phyloP scores from a whole-genome alignment of 1,284 basidiomycete species.

The Mycena sp. region DNA sequence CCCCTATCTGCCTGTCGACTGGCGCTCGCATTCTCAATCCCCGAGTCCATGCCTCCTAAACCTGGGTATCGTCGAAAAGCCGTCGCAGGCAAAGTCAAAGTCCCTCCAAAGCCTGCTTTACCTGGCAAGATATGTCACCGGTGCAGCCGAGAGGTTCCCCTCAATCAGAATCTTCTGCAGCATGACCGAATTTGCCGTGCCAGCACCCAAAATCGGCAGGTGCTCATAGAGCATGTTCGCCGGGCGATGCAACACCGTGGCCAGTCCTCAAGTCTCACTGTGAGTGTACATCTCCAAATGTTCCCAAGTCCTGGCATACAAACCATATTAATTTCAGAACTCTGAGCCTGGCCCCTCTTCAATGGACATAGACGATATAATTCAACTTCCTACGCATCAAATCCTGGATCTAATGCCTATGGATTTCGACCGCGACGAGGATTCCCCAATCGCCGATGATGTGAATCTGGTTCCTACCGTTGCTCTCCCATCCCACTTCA shows the following conservation, averaged over 20 bases:
- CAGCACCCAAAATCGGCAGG: background rate
- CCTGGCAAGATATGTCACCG: too few relatives aligned
- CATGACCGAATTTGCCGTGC: constrained; percentile 5
- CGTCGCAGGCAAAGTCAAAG: background rate
- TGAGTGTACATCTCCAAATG: background rate
- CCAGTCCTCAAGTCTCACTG: background rate
- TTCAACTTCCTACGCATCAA: constrained; percentile 2
- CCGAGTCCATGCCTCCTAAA: constrained; percentile 5
- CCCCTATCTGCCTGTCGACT: background rate
- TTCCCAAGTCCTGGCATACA: background rate
- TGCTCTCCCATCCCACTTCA: constrained; percentile 18
- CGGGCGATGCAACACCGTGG: background rate
- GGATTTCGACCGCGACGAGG: background rate
- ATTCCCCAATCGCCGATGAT: background rate
- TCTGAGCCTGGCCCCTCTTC: background rate
- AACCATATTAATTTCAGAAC: background rate
- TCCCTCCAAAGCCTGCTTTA: background rate
- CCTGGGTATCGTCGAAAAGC: background rate
- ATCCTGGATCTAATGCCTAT: constrained; percentile 1
- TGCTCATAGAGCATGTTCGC: constrained; percentile 2
- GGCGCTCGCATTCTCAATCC: background rate
- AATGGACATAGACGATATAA: too few relatives aligned
- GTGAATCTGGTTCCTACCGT: background rate
- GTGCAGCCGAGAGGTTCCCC: background rate
- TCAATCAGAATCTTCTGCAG: constrained; percentile 9